phyloP scores from a whole-genome alignment of 2,329 filamentous ascomycete genomes.

The Colletotrichum scovillei region DNA sequence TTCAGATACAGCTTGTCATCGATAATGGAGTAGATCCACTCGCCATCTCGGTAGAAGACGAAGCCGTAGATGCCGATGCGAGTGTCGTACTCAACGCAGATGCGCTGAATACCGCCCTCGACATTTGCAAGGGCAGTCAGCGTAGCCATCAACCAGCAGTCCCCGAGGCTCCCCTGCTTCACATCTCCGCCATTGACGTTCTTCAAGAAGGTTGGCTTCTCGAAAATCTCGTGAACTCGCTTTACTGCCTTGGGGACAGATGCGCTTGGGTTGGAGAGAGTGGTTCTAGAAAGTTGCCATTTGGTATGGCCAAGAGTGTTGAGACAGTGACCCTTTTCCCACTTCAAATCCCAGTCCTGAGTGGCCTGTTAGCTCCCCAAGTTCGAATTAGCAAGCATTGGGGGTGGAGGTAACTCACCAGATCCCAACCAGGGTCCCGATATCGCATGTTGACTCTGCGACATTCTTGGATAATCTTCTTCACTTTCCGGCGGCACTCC shows the following conservation, averaged over 20 bases:
- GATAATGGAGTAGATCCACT: conserved; percentile 92
- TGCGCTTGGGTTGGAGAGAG: conserved; percentile 57
- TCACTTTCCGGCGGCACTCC: conserved; percentile 71
- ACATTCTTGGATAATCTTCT: conserved; percentile 74
- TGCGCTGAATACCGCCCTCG: conserved; percentile 73
- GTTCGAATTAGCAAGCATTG: background rate
- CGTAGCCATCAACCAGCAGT: conserved; percentile 87
- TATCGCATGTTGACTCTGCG: conserved; percentile 83
- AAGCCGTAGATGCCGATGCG: conserved; percentile 89
- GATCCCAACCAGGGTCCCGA: conserved; percentile 71
- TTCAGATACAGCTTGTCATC: conserved; percentile 91
- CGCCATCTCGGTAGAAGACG: conserved; percentile 87
- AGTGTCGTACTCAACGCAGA: conserved; percentile 81
- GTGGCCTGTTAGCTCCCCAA: conserved; percentile 4
- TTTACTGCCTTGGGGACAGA: conserved; percentile 80
- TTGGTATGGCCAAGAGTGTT: conserved; percentile 63
- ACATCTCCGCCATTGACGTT: conserved; percentile 78
- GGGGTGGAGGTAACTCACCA: conserved; percentile 55
- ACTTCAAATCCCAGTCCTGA: conserved; percentile 76
- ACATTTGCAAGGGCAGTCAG: conserved; percentile 82
- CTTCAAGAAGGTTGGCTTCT: conserved; percentile 75
- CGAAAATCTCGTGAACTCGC: conserved; percentile 79
- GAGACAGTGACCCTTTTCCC: conserved; percentile 66
- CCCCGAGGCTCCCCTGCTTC: conserved; percentile 81
- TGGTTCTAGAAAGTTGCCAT: conserved; percentile 62